Evolutionary conservation across 495 filamentous ascomycete genomes (phyloP).

Genomic region (Xylaria grammica): DNA sequence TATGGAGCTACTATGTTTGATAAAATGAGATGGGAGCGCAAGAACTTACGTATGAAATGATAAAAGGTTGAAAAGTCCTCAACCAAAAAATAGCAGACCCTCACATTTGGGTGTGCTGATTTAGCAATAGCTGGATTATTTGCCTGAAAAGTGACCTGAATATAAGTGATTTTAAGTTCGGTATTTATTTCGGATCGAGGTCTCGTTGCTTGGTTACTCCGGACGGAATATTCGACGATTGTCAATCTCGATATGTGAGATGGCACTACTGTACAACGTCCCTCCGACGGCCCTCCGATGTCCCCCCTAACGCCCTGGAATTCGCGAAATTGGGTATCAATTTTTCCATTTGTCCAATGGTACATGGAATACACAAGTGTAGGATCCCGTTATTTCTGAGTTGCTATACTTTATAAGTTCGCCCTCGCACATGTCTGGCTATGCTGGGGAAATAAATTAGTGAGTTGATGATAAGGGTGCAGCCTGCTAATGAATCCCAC

Average conservation of each 20-base stretch:
- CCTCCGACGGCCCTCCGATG: neutral
- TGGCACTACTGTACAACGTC: neutral
- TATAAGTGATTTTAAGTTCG: neutral
- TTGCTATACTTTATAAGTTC: neutral
- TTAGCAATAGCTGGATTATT: no score
- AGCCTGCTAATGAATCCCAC: no score
- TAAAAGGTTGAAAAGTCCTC: no score
- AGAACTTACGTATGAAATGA: no score
- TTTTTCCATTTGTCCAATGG: slow-evolving; percentile 7
- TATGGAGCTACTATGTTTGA: no score
- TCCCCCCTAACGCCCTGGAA: neutral
- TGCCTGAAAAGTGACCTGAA: neutral
- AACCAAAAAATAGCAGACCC: no score
- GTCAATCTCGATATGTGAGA: slow-evolving; percentile 10
- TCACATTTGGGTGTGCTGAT: no score
- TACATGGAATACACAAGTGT: slow-evolving; percentile 1
- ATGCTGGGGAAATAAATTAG: neutral
- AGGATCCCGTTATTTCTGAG: neutral
- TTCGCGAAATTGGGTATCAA: slow-evolving; percentile 8
- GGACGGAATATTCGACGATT: neutral
- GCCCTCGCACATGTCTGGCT: neutral
- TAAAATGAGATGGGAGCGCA: no score
- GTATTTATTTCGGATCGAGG: neutral
- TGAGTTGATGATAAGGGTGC: neutral
- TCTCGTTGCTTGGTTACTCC: neutral